Base-by-base conservation (phyloP, 163 green algal genomes). In the Scenedesmus sp. region DNA sequence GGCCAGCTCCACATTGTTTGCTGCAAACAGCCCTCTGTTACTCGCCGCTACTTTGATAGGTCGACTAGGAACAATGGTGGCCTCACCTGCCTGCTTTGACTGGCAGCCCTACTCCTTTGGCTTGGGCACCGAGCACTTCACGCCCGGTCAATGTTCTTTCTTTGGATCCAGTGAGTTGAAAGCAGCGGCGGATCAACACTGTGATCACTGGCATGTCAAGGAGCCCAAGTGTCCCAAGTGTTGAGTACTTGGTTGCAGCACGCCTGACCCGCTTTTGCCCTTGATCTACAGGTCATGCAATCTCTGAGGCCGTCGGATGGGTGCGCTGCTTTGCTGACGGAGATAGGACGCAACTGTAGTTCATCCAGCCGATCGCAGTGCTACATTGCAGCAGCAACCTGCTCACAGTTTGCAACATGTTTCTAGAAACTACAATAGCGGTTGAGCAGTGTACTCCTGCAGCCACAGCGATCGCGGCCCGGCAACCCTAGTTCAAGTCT, bases 271-370 rank as follows among this genome's bases (percentile, higher is more conserved):
- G 66, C 2, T 7, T 34, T 7, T 7, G 66, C 6, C 8, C 3
- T 4, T 34, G 16, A 34, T 76, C 3, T 26, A 18, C 66, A 76
- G 66, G 16, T 9, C 84, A 46, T 46, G 85, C 85, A 13, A 88
- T 93, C 55, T 82, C 70, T 57, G 70, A 93, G 84, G 90, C 90
- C 18, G 67, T 93, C 4, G 90, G 90, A 52, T 93, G 90, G 90
- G 84, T 87, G 23, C 54, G 74, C 76, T 76, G 16, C 34, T 46
- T 46, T 26, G 16, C 66, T 76, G 66, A 76, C 16, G 26, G 34
- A 46, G 34, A 46, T 46, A 46, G 34, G 34, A 46, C 34, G 34
- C 34, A 46, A 46, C 34, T 46, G 34, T 46, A 46, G 34, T 46
- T 46, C 34, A 46, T 46, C 34, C 34, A 46, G 34, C 34, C 34